Evolutionary conservation across 352 stramenopile species (phyloP).

Genomic region (Phytophthora brassicae): DNA sequence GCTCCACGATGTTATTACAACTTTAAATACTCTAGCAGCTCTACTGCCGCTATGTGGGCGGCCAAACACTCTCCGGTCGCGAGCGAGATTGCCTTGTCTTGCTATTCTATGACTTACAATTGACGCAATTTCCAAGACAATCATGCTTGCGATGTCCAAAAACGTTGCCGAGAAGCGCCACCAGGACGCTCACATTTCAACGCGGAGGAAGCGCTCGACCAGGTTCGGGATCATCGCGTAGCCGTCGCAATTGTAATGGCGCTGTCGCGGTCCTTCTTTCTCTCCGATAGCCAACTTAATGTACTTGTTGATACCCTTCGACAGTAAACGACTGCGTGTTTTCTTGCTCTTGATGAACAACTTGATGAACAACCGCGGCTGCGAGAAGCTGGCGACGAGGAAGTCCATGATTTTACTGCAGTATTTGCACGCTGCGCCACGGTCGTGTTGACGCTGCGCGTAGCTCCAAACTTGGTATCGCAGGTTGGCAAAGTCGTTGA

Average conservation of each 20-base stretch:
- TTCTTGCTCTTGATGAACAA: slow-evolving; percentile 33
- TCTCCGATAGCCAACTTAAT: slow-evolving; percentile 30
- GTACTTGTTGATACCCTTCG: slow-evolving; percentile 39
- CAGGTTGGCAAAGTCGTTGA: slow-evolving; percentile 55
- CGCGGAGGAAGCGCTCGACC: slow-evolving; percentile 37
- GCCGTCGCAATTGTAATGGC: slow-evolving; percentile 31
- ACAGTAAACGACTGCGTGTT: slow-evolving; percentile 29
- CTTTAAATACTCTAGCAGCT: neutral
- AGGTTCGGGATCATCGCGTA: slow-evolving; percentile 34
- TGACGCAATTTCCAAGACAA: slow-evolving; percentile 3
- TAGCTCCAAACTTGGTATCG: slow-evolving; percentile 51
- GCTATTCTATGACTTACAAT: slow-evolving; percentile 27
- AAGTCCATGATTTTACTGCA: slow-evolving; percentile 48
- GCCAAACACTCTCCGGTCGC: neutral
- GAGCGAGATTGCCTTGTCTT: slow-evolving; percentile 4
- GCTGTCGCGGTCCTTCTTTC: slow-evolving; percentile 18
- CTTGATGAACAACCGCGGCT: slow-evolving; percentile 40
- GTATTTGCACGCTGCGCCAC: slow-evolving; percentile 37
- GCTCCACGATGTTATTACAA: neutral
- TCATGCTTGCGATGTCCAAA: neutral
- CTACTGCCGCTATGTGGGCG: too few species aligned
- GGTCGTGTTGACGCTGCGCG: slow-evolving; percentile 40
- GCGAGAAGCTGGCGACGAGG: slow-evolving; percentile 40
- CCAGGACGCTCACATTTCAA: slow-evolving; percentile 19
- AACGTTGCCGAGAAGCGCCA: neutral